Conservation (phyloP, 2,329 filamentous ascomycete species). For the Sordariomycetes sp. region DNA sequence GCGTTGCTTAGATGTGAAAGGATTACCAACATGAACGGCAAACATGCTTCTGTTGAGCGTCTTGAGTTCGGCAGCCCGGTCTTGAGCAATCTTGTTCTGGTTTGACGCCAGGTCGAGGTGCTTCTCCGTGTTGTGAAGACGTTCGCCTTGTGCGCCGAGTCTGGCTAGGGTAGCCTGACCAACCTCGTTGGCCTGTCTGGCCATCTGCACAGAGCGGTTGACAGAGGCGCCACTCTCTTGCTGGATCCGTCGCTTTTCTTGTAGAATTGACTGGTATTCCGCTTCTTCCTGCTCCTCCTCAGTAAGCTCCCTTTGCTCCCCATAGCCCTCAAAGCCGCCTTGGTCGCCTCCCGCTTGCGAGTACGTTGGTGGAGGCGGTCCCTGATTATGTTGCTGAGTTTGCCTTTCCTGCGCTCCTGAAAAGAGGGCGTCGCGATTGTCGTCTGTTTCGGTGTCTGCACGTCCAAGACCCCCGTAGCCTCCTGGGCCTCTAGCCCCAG, state of each 20-base stretch:
- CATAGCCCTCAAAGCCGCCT: constrained; percentile 41
- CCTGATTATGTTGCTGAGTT: constrained; percentile 25
- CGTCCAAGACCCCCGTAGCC: constrained; percentile 54
- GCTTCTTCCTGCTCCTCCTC: constrained; percentile 69
- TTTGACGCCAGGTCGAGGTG: constrained; percentile 74
- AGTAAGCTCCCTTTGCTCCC: constrained; percentile 68
- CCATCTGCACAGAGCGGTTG: constrained; percentile 29
- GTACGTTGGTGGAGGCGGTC: constrained; percentile 2
- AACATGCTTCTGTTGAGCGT: constrained; percentile 88
- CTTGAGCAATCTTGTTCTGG: constrained; percentile 67
- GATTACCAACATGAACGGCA: constrained; percentile 67
- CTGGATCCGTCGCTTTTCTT: constrained; percentile 57
- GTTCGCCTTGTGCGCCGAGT: constrained; percentile 70
- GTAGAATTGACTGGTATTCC: constrained; percentile 55
- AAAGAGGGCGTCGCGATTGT: constrained; percentile 56
- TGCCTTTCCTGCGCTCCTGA: constrained; percentile 41
- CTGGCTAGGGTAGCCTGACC: constrained; percentile 64
- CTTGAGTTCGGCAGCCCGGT: constrained; percentile 75
- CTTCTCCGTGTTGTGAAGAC: constrained; percentile 72
- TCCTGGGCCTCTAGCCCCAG: constrained; percentile 35
- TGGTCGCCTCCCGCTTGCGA: constrained; percentile 6
- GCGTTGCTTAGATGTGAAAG: constrained; percentile 63
- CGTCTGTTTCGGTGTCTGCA: constrained; percentile 33
- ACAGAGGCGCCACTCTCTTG: constrained; percentile 52
- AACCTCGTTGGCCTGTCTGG: constrained; percentile 37